These are phyloP conservation scores for Boletus pseudo-olivaceus DNA, from an alignment of 768 basidiomycete genomes.

Conservation along the genomic window DNA sequence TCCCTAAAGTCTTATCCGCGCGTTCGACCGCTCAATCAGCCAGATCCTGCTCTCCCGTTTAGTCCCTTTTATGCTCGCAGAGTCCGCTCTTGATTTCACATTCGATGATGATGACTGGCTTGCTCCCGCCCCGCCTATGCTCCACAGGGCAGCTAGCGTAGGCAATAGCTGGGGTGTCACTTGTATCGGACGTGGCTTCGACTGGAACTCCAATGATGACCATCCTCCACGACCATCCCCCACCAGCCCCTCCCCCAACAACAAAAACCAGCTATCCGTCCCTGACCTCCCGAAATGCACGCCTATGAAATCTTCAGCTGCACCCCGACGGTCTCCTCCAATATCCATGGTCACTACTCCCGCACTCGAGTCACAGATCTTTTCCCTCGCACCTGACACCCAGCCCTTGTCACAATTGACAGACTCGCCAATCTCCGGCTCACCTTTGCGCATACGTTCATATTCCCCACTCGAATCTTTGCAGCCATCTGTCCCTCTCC, in stretches of 20 bases:
- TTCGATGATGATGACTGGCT: constrained; percentile 76
- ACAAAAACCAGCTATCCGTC: constrained; percentile 5
- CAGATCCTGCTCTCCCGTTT: background rate
- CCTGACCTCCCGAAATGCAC: constrained; percentile 13
- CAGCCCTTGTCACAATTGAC: constrained; percentile 29
- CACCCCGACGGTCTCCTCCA: constrained; percentile 12
- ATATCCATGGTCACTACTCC: constrained; percentile 15
- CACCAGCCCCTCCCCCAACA: constrained; percentile 4
- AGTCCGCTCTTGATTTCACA: constrained; percentile 53
- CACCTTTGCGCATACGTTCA: constrained; percentile 34
- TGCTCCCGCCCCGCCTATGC: constrained; percentile 43
- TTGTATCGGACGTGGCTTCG: constrained; percentile 77
- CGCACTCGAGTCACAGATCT: constrained; percentile 25
- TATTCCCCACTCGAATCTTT: constrained; percentile 27
- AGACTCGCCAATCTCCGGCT: constrained; percentile 27
- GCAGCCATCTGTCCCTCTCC: constrained; percentile 21
- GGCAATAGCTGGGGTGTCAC: constrained; percentile 84
- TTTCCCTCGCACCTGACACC: constrained; percentile 24
- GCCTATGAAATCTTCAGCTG: constrained; percentile 6
- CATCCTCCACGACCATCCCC: constrained; percentile 15
- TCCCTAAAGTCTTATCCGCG: background rate
- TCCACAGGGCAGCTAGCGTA: constrained; percentile 63
- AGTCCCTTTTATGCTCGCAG: constrained; percentile 49
- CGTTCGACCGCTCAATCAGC: background rate
- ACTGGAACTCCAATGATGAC: constrained; percentile 56